Evolutionary conservation across 2,329 filamentous ascomycete species (phyloP), one percentile per base, ranked within the genome.

Genomic region (Metarhizium guizhouense): DNA sequence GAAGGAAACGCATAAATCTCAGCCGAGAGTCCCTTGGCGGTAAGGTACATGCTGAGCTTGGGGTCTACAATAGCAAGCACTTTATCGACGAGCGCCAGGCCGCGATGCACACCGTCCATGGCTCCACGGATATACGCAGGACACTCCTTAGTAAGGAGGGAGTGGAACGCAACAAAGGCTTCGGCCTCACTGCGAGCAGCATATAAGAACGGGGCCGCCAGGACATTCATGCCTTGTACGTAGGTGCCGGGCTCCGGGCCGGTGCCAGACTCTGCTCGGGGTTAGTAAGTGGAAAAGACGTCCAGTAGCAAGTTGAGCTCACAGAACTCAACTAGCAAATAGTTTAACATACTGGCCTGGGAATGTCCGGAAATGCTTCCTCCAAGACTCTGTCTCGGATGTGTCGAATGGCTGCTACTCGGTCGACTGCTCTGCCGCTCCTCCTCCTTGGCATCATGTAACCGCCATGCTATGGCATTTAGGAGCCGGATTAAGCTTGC

Each of bases 141-240:
- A 61, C 89, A 92, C 70, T 97, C 93, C 55, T 81, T 79, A 1
- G 90, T 95, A 60, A 99, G 84, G 60, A 96, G 87, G 47, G 85
- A 85, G 68, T 95, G 85, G 65, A 99, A 96, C 2, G 91, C 87
- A 5, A 90, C 86, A 64, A 95, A 99, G 2, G 94, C 94, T 73
- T 99, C 92, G 6, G 92, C 87, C 73, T 99, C 94, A 69, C 90
- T 96, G 56, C 91, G 86, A 1, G 94, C 92, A 5, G 90, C 91
- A 69, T 99, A 99, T 49, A 99, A 78, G 67, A 99, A 96, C 0
- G 94, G 94, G 1, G 94, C 94, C 10, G 92, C 93, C 16, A 99
- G 82, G 45, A 99, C 94, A 68, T 99, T 99, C 93, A 99, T 97
- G 62, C 94, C 94, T 72, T 99, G 94, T 2, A 99, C 93, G 65